phyloP scores from a whole-genome alignment of 371 early-diverging fungal genomes.

The Rhizopus arrhizus region DNA sequence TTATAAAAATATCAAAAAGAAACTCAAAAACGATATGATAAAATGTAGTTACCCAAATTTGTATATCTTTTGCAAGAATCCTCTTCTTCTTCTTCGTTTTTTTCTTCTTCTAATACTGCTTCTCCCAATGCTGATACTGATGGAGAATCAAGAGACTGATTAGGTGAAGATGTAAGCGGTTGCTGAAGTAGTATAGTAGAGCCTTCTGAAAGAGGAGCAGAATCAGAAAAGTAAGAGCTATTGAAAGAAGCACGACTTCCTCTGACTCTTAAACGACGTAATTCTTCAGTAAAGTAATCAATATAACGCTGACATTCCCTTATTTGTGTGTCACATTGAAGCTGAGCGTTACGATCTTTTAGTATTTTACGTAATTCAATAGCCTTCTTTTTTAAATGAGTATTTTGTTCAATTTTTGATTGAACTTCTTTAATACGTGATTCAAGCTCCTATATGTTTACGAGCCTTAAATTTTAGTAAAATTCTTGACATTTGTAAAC shows the following conservation, averaged over 20 bases:
- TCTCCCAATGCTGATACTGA: too few species aligned
- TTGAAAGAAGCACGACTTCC: conserved; percentile 24
- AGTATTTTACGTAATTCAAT: conserved; percentile 64
- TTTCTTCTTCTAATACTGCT: not conserved
- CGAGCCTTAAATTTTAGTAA: too few species aligned
- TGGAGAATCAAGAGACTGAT: conserved; percentile 3
- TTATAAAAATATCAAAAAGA: not conserved
- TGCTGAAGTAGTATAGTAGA: not conserved
- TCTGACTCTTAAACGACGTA: conserved; percentile 37
- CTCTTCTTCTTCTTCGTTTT: conserved; percentile 13
- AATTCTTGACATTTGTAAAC: too few species aligned
- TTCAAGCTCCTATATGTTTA: conserved; percentile 24
- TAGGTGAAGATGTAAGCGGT: conserved; percentile 11
- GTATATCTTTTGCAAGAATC: conserved; percentile 39
- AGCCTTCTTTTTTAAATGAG: conserved; percentile 67
- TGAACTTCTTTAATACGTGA: conserved; percentile 52
- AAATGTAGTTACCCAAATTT: conserved; percentile 41
- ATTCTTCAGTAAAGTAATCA: conserved; percentile 75
- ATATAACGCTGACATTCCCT: conserved; percentile 78
- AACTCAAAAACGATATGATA: not conserved
- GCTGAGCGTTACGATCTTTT: conserved; percentile 62
- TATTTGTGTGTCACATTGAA: conserved; percentile 78
- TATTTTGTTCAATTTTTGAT: conserved; percentile 64
- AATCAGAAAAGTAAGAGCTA: not conserved
- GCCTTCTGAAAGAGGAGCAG: not conserved